Evolutionary conservation across 2,329 filamentous ascomycete species (phyloP).

Genomic region (Magnaporthales sp.): DNA sequence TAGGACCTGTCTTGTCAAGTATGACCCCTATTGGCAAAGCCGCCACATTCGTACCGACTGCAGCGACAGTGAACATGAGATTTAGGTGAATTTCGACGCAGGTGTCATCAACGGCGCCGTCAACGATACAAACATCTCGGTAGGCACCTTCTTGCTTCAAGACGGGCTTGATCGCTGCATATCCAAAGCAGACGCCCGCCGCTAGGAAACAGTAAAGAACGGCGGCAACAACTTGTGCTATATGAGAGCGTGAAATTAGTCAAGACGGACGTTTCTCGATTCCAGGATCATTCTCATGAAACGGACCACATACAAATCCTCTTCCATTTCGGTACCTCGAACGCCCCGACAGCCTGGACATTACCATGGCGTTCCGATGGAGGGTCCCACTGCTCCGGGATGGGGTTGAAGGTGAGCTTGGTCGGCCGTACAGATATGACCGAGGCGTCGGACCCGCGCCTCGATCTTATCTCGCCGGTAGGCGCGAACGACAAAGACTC

Average conservation of each 20-base stretch:
- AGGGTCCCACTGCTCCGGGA: conserved; percentile 43
- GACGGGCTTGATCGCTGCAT: conserved; percentile 75
- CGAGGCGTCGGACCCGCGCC: conserved; percentile 31
- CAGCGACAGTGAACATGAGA: conserved; percentile 86
- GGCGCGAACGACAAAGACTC: conserved; percentile 39
- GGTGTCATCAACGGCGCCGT: conserved; percentile 23
- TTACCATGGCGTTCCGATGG: conserved; percentile 28
- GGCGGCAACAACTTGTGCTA: conserved; percentile 28
- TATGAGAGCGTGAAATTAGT: neutral
- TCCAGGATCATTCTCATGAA: neutral
- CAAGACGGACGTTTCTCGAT: neutral
- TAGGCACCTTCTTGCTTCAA: conserved; percentile 68
- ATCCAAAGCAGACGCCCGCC: conserved; percentile 75
- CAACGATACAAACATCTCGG: conserved; percentile 43
- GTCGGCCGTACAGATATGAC: conserved; percentile 39
- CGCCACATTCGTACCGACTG: conserved; percentile 79
- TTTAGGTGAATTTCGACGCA: conserved; percentile 60
- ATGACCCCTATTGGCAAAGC: conserved; percentile 80
- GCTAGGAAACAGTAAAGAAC: conserved; percentile 44
- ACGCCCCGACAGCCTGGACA: conserved; percentile 40
- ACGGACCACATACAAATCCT: conserved; percentile 33
- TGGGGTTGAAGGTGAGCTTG: conserved; percentile 44
- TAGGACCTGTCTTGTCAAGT: conserved; percentile 73
- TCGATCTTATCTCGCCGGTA: conserved; percentile 24
- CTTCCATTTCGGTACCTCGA: conserved; percentile 46